phyloP scores from a whole-genome alignment of 2,329 filamentous ascomycete species.

The Fusarium sp. region DNA sequence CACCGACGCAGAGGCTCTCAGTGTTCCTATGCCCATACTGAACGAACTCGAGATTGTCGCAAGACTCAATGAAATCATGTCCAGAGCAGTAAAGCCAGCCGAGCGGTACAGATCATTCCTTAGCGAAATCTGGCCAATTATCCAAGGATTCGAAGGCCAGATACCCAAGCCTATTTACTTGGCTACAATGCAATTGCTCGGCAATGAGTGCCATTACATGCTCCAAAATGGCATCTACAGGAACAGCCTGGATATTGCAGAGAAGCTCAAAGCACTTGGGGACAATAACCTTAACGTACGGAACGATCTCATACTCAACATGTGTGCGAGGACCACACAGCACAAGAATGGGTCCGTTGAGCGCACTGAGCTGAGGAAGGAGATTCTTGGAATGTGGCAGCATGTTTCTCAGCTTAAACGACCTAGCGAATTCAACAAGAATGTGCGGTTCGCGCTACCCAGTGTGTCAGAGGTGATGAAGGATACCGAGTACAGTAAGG shows the following conservation, averaged over 20 bases:
- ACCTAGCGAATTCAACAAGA: slow-evolving; percentile 40
- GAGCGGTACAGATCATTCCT: slow-evolving; percentile 48
- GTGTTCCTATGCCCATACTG: slow-evolving; percentile 20
- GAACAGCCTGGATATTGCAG: slow-evolving; percentile 46
- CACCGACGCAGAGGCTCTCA: background rate
- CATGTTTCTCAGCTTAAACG: slow-evolving; percentile 55
- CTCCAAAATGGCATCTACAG: slow-evolving; percentile 29
- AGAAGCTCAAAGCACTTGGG: slow-evolving; percentile 46
- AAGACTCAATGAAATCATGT: slow-evolving; percentile 48
- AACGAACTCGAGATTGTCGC: slow-evolving; percentile 51
- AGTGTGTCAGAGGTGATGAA: slow-evolving; percentile 47
- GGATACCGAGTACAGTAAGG: slow-evolving; percentile 21
- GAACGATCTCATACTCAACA: slow-evolving; percentile 51
- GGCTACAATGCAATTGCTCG: slow-evolving; percentile 42
- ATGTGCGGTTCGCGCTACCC: slow-evolving; percentile 51
- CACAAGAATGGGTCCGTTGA: slow-evolving; percentile 23
- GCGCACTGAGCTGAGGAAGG: slow-evolving; percentile 42
- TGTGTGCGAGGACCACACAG: slow-evolving; percentile 49
- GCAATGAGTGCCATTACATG: slow-evolving; percentile 33
- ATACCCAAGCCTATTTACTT: slow-evolving; percentile 50
- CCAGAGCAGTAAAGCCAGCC: slow-evolving; percentile 10
- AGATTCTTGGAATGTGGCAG: slow-evolving; percentile 55
- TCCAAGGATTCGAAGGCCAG: slow-evolving; percentile 46
- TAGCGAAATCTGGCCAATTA: slow-evolving; percentile 50
- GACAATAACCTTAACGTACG: slow-evolving; percentile 48